Percentiles rank a stretch among this genome's conserved stretches.
These are phyloP conservation scores for Pseudocercospora pini-densiflorae DNA, from an alignment of 2,329 filamentous ascomycete species.

Conservation along the genomic window DNA sequence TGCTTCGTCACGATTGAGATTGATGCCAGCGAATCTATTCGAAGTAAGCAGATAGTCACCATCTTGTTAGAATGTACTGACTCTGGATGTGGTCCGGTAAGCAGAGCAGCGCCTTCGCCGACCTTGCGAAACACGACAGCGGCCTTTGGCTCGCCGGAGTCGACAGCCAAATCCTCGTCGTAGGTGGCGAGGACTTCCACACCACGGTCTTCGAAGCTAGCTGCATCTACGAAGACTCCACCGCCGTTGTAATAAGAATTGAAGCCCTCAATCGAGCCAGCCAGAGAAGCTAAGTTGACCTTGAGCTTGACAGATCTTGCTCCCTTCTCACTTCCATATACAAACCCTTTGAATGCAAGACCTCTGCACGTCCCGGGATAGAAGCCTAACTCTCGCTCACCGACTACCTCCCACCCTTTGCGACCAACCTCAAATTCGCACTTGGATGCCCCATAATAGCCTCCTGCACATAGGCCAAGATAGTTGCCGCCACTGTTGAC, in stretches of 20 bases:
- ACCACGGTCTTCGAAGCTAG: constrained; percentile 62
- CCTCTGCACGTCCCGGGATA: constrained; percentile 87
- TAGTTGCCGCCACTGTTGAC: constrained; percentile 85
- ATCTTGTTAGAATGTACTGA: constrained; percentile 50
- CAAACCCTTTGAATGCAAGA: constrained; percentile 85
- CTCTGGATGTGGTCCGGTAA: constrained; percentile 94
- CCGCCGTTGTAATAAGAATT: constrained; percentile 92
- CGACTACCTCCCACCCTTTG: constrained; percentile 79
- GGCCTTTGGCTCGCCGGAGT: constrained; percentile 72
- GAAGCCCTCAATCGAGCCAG: constrained; percentile 62
- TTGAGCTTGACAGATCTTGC: constrained; percentile 72
- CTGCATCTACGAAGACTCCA: constrained; percentile 85
- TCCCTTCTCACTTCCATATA: constrained; percentile 85
- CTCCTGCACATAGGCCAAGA: constrained; percentile 91
- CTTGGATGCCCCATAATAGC: constrained; percentile 79
- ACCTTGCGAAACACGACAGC: constrained; percentile 84
- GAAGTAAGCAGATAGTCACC: constrained; percentile 19
- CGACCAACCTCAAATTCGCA: constrained; percentile 95
- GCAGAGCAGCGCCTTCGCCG: constrained; percentile 75
- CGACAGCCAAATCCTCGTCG: constrained; percentile 72
- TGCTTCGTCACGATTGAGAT: constrained; percentile 68
- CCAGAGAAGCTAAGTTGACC: constrained; percentile 65
- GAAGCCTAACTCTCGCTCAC: constrained; percentile 82
- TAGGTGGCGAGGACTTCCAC: constrained; percentile 86
- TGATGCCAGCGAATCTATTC: constrained; percentile 77